Conservation (phyloP, 225 moss, liverwort and hornwort species). For the Lunularia cruciata region DNA sequence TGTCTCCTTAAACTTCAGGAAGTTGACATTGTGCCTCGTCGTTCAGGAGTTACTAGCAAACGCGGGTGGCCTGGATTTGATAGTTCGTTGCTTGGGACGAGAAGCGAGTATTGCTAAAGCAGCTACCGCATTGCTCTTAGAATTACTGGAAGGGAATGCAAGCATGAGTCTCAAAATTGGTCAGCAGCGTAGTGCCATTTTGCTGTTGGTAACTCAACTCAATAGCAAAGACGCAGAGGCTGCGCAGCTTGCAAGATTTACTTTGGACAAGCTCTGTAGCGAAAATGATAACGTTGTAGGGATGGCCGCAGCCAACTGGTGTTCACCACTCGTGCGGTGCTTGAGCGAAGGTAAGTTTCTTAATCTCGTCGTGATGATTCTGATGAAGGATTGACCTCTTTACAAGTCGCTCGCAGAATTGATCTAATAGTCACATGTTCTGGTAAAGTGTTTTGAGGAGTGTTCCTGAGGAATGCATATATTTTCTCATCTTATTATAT, state of each 20-base stretch:
- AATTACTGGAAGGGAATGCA: slow-evolving; percentile 28
- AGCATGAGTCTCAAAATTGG: slow-evolving; percentile 27
- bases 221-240: slow-evolving; percentile 33
- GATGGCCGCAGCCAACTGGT: slow-evolving; percentile 48
- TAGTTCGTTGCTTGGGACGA: slow-evolving; percentile 34
- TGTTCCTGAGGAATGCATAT: no score
- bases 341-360: slow-evolving; percentile 34
- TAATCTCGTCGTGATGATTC: not conserved
- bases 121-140: slow-evolving; percentile 29
- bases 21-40: not conserved
- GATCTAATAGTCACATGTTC: not conserved
- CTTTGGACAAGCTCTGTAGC: slow-evolving; percentile 36
- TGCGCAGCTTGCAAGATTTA: slow-evolving; percentile 17
- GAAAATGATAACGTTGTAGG: slow-evolving; percentile 37
- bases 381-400: not conserved
- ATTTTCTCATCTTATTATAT: no score
- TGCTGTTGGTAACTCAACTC: slow-evolving; percentile 35
- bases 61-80: slow-evolving; percentile 29
- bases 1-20: not conserved
- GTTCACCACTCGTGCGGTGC: slow-evolving; percentile 32
- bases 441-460: no score
- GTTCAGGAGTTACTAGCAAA: slow-evolving; percentile 33
- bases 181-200: slow-evolving; percentile 25
- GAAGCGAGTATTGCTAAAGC: slow-evolving; percentile 31
- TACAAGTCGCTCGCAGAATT: not conserved